Percentiles rank a stretch among this genome's conserved stretches.
Evolutionary conservation across 768 basidiomycete species (phyloP).

Genomic region (Amanita exitialis): DNA sequence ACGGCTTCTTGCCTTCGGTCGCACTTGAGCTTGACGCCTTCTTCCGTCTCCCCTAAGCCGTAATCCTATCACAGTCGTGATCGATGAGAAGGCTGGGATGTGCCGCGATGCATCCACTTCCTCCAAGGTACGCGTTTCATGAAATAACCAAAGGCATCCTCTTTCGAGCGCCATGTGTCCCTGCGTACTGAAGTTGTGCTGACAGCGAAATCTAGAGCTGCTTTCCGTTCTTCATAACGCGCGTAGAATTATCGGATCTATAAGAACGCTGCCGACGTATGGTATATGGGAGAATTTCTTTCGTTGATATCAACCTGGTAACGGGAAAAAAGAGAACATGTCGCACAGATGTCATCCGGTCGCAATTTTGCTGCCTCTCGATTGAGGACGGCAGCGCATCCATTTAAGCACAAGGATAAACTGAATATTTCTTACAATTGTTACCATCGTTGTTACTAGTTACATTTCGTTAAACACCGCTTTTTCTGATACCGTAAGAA

Average conservation of each 20-base stretch:
- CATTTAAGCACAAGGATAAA: too few relatives aligned
- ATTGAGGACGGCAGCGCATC: too few relatives aligned
- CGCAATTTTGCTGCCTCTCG: constrained; percentile 18
- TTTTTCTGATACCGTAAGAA: too few relatives aligned
- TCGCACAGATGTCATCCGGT: constrained; percentile 25
- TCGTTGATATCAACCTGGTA: constrained; percentile 28
- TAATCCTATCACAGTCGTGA: constrained; percentile 20
- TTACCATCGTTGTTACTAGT: too few relatives aligned
- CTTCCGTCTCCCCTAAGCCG: constrained; percentile 20
- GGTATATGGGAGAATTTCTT: constrained; percentile 19
- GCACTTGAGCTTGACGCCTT: constrained; percentile 27
- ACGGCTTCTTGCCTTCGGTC: constrained; percentile 32
- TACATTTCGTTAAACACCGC: too few relatives aligned
- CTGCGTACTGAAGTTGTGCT: constrained; percentile 25
- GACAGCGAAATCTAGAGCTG: constrained; percentile 26
- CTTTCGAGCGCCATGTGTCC: constrained; percentile 28
- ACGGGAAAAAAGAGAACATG: constrained; percentile 16
- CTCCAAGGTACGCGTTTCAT: constrained; percentile 35
- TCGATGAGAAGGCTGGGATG: neutral
- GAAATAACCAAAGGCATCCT: constrained; percentile 33
- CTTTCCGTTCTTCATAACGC: constrained; percentile 26
- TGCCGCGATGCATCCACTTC: constrained; percentile 18
- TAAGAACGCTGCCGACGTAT: constrained; percentile 27
- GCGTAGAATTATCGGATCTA: constrained; percentile 34
- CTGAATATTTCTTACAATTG: too few relatives aligned